Conservation (phyloP, 192 early-diverging fungal genomes). For the Coemansia javaensis region DNA sequence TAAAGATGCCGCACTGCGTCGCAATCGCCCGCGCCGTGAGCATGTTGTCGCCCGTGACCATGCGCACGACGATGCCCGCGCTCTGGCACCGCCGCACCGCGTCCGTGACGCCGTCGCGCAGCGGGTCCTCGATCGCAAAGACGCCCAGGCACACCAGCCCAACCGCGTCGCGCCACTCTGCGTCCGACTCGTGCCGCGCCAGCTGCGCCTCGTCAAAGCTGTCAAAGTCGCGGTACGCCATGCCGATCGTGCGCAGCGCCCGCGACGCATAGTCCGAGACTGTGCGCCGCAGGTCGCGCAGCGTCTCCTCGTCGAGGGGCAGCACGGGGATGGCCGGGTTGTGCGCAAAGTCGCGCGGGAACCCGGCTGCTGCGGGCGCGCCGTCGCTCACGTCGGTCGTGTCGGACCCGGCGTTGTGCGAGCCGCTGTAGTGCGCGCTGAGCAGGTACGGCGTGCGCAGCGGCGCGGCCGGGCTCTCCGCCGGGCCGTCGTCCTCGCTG, state of each 20-base stretch:
- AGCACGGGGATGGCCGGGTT: slow-evolving; percentile 48
- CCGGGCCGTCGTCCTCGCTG: slow-evolving; percentile 5
- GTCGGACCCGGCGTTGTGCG: slow-evolving; percentile 36
- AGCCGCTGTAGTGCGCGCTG: slow-evolving; percentile 37
- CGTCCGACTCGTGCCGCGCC: slow-evolving; percentile 38
- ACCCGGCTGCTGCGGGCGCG: slow-evolving; percentile 5
- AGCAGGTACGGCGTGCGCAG: slow-evolving; percentile 28
- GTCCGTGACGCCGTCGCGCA: slow-evolving; percentile 89
- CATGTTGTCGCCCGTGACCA: slow-evolving; percentile 98
- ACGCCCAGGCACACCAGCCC: slow-evolving; percentile 77
- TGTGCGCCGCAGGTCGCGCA: slow-evolving; percentile 39
- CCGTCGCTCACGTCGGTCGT: slow-evolving; percentile 46
- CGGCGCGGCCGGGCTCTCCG: slow-evolving; percentile 1
- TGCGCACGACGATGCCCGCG: slow-evolving; percentile 93
- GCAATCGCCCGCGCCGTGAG: slow-evolving; percentile 93
- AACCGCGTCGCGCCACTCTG: slow-evolving; percentile 48
- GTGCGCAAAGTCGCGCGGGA: slow-evolving; percentile 44
- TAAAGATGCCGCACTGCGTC: slow-evolving; percentile 86
- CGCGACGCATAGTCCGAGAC: slow-evolving; percentile 52
- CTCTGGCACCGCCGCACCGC: slow-evolving; percentile 83
- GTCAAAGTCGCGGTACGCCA: slow-evolving; percentile 82
- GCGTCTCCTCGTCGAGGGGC: slow-evolving; percentile 45
- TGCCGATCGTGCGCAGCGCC: slow-evolving; percentile 84
- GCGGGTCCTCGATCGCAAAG: slow-evolving; percentile 95
- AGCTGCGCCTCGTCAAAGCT: slow-evolving; percentile 51